Percentiles rank a stretch among this genome's conserved stretches.
Evolutionary conservation across 495 filamentous ascomycete genomes (phyloP).

Genomic region (Rusavskia elegans): DNA sequence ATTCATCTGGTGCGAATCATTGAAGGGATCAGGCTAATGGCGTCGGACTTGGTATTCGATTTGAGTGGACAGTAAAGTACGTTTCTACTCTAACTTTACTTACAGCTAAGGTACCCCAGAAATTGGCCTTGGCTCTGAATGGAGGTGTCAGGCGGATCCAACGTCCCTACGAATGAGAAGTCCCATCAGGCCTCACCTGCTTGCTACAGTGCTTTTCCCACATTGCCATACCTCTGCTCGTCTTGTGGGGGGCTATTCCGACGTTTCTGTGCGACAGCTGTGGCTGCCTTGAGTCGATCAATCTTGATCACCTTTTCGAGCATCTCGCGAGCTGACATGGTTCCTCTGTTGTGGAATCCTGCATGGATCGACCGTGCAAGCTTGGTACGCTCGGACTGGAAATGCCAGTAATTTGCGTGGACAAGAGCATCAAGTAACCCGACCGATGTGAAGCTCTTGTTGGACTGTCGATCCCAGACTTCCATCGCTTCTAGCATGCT

Average conservation of each 20-base stretch:
- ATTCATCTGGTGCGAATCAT: no score
- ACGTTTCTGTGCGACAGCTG: background rate
- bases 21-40: no score
- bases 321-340: background rate
- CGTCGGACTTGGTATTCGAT: no score
- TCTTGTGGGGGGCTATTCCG: no score
- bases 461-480: background rate
- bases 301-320: background rate
- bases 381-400: background rate
- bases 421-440: background rate
- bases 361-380: background rate
- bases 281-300: background rate
- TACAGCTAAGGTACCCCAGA: no score
- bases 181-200: background rate
- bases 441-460: background rate
- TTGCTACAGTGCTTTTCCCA: no score
- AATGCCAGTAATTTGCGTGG: conserved; percentile 1
- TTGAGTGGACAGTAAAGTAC: no score
- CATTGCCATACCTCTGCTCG: no score
- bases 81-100: no score
- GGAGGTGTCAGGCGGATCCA: no score
- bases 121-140: no score
- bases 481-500: background rate
- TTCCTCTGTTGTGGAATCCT: background rate
- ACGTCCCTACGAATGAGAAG: background rate